Evolutionary conservation across 2,329 filamentous ascomycete genomes (phyloP), one percentile per base, ranked within the genome.

Genomic region (Alternaria sp.): DNA sequence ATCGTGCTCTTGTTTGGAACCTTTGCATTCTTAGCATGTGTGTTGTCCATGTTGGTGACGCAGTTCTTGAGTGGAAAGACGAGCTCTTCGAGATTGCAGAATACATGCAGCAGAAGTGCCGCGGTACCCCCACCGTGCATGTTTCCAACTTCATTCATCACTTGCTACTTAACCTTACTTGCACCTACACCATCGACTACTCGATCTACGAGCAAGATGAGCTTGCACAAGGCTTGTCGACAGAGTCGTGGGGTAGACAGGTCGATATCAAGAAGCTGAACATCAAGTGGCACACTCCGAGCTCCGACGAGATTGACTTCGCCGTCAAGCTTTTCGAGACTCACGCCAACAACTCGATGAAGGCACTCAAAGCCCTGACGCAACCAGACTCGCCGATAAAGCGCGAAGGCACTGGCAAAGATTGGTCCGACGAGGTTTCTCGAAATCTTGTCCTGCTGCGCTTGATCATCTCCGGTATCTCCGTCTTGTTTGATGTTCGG

Each of bases 101-200:
- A 58, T 98, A 95, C 81, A 98, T 99, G 95, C 96, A 99, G 79
- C 89, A 96, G 72, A 95, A 93, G 75, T 99, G 96, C 80, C 91
- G 92, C 71, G 96, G 96, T 21, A 90, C 97, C 63, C 94, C 96
- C 0, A 97, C 96, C 2, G 94, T 98, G 49, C 93, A 99, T 79
- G 91, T 98, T 44, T 98, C 95, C 63, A 99, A 99, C 81, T 97
- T 94, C 79, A 94, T 98, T 60, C 96, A 99, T 80, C 96, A 99
- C 79, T 86, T 99, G 41, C 86, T 99, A 14, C 89, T 99, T 67
- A 98, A 98, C 78, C 84, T 98, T 57, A 98, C 96, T 0, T 92
- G 95, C 67, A 97, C 93, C 0, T 99, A 98, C 77, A 94, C 95
- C 4, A 89, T 94, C 61, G 96, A 99, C 77, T 93, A 94, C 76